These are phyloP conservation scores for Astrothelium subdiscretum DNA, from an alignment of 495 filamentous ascomycete genomes.

Conservation along the genomic window DNA sequence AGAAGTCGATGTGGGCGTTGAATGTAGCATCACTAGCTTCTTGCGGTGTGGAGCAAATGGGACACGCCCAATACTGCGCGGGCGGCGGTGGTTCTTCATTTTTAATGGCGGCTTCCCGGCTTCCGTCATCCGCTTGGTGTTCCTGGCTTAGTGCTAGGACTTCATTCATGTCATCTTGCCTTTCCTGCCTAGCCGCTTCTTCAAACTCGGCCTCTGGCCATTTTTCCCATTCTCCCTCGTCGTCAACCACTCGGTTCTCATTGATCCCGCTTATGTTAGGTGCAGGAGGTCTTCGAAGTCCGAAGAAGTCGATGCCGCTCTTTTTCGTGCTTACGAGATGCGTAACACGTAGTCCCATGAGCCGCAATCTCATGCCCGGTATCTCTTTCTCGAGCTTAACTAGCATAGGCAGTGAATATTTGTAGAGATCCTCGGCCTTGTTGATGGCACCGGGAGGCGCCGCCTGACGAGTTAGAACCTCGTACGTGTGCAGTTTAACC, in stretches of 20 bases:
- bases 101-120: neutral
- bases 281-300: conserved; percentile 27
- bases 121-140: conserved; percentile 2
- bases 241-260: conserved; percentile 12
- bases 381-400: conserved; percentile 77
- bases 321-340: conserved; percentile 78
- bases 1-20: conserved; percentile 91
- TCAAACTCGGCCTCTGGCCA: conserved; percentile 62
- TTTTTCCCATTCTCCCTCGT: conserved; percentile 48
- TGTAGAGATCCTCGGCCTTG: conserved; percentile 71
- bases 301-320: conserved; percentile 68
- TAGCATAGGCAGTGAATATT: conserved; percentile 70
- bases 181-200: conserved; percentile 49
- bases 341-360: conserved; percentile 84
- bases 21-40: conserved; percentile 63
- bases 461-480: conserved; percentile 75
- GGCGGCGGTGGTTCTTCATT: neutral
- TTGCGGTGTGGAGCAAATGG: conserved; percentile 69
- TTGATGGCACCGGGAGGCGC: conserved; percentile 60
- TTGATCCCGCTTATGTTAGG: conserved; percentile 12
- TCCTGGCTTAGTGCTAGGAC: conserved; percentile 55
- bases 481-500: conserved; percentile 87
- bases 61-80: conserved; percentile 58
- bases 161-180: conserved; percentile 53
- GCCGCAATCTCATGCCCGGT: conserved; percentile 63